Percentiles rank a stretch among this genome's conserved stretches.
These are phyloP conservation scores for Acanthamoeba sp. DNA, from an alignment of 208 protist species.

Conservation along the genomic window DNA sequence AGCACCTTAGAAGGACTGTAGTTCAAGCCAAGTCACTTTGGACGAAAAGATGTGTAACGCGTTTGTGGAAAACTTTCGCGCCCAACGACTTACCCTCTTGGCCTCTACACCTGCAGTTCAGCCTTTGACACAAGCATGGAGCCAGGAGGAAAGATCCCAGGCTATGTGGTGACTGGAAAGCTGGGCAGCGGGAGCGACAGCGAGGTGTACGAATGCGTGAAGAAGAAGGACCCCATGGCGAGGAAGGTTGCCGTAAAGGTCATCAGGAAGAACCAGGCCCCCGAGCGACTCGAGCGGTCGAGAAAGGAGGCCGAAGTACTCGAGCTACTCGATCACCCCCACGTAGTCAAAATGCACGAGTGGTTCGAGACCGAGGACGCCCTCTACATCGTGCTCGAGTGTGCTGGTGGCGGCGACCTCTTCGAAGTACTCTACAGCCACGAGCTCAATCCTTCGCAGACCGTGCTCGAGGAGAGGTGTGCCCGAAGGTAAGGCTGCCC, in stretches of 20 bases:
- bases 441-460: conserved; percentile 17
- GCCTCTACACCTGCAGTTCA: neutral
- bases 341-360: conserved; percentile 14
- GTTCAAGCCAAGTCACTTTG: no score
- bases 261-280: conserved; percentile 11
- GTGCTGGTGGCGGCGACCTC: conserved; percentile 15
- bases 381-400: conserved; percentile 36
- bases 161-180: neutral
- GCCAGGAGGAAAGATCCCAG: neutral
- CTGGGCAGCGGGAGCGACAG: conserved; percentile 18
- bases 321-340: neutral
- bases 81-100: neutral
- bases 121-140: neutral
- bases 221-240: neutral
- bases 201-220: conserved; percentile 7
- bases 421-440: conserved; percentile 46
- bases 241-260: conserved; percentile 45
- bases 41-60: no score
- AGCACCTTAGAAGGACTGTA: no score
- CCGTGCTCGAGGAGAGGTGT: neutral
- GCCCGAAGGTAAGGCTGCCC: neutral
- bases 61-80: no score
- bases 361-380: neutral
- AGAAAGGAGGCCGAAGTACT: conserved; percentile 18
- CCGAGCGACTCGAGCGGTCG: conserved; percentile 7